Evolutionary conservation across 306 rosid genomes (phyloP), one percentile per base, ranked within the genome.

Genomic region (Crotalaria pallida): DNA sequence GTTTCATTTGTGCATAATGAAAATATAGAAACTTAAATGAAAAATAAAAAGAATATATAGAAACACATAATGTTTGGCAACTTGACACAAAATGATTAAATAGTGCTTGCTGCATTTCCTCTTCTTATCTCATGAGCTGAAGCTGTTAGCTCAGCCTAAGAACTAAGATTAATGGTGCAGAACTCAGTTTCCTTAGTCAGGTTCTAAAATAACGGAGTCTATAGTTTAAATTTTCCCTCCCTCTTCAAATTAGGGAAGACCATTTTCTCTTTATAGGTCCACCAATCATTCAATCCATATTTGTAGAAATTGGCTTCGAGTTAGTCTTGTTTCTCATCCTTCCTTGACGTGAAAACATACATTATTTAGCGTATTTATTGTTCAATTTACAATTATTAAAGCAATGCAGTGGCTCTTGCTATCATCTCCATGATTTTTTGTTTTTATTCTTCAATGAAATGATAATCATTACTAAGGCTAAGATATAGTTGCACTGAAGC

Each of bases 281-380:
- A n/a, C n/a, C 16, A 1, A 24, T 24, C 27, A 1, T 1, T 24
- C 27, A 4, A 21, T 50, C 62, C 43, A 6, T 31, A 17, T 48
- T 57, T 29, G 7, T 23, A 67, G 62, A 57, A 36, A 22, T 58
- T 3, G 16, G 41, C 57, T 15, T 12, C 45, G 45, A 51, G 47
- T 53, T 12, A 63, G 2, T 51, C 55, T 65, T 65, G 48, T 23
- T 36, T 49, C 22, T 68, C 48, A 41, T 38, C 74, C 64, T 68
- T 22, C 33, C 13, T 21, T 31, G 17, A 41, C 2, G 3, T 67
- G 10, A 49, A 17, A 49, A 75, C 17, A 41, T 56, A n/a, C 44
- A 57, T 66, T n/a, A n/a, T 47, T 23, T 33, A 23, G 27, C 65
- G 24, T 34, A 16, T 45, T 38, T 34, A 16, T 45, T 47, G n/a